Evolutionary conservation across 192 early-diverging fungal genomes (phyloP), one percentile per base, ranked within the genome.

Genomic region (Coemansia sp.): DNA sequence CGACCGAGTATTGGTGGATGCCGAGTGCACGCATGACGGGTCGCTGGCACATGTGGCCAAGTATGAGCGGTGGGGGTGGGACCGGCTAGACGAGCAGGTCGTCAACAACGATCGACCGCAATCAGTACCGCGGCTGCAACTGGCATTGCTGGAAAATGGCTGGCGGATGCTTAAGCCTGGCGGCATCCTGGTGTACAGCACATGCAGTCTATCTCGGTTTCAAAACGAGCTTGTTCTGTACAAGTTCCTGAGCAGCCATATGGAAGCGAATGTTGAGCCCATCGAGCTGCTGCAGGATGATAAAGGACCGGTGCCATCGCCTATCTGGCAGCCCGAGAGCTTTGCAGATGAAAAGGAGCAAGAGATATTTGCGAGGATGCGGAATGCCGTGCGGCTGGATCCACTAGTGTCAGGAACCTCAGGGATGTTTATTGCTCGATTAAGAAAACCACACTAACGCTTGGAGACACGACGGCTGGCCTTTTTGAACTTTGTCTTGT

Each of bases 1-100:
- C 60, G 85, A 88, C 53, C 82, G 81, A 23, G 88, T 90, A 2
- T 41, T 90, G 8, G 83, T 85, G 9, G 83, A 85, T 43, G 84
- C 87, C 11, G 86, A 87, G 60, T 93, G 77, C 79, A 96, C 96
- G 6, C 94, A 96, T 65, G 96, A 98, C 66, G 96, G 93, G 16
- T 96, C 92, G 0, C 81, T 90, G 23, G 77, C 66, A 4, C 90
- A 92, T 74, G 78, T 92, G 37, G 64, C 82, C 3, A 92, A 92
- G 79, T 93, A 93, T 71, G 43, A 21, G 52, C 67, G 71, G 11
- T 84, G 81, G 67, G 90, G 90, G 0, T 94, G 90, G 91, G 85
- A 91, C 32, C 74, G 66, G 30, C 91, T 96, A 51, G 89, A 88
- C 51, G 74, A 80, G 14, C 83, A 88, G 44, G 88, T 93, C 52